Evolutionary conservation across 495 filamentous ascomycete genomes (phyloP), one percentile per base, ranked within the genome.

Genomic region (Aspergillus nidulans): DNA sequence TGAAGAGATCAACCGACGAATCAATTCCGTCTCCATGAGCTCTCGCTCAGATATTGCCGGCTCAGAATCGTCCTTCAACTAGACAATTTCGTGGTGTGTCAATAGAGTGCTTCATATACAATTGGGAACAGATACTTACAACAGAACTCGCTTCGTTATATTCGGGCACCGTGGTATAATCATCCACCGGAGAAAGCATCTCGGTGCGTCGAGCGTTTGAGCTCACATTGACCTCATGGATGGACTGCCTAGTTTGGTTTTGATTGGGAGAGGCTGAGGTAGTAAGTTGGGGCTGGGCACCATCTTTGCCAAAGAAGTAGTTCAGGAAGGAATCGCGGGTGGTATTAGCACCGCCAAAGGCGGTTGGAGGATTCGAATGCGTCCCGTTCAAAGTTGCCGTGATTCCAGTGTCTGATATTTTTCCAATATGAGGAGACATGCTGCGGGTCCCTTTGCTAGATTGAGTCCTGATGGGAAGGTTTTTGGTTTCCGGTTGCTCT

Each of bases 261-360:
- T 69, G 54, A 32, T 68, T 44, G 25, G 71, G 68, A 21, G 71
- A 53, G 1, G 63, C 49, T 20, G 69, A 58, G 20, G 68, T 66
- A 30, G 66, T 59, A 38, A 64, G 64, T 42, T 80, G 80, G 36
- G 63, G 64, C 43, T 80, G 80, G 38, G 79, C 62, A 3, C 89
- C 90, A 58, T 97, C 92, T 60, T 97, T 96, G 47, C 94, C 91
- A 63, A 98, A 98, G 75, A 98, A 98, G 67, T 97, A 98, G 68
- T 92, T 97, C 49, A 98, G 69, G 75, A 98, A 98, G 0, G 91
- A 92, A 72, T 97, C 95, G 38, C 85, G 84, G 0, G 77, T 67
- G 41, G 78, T 76, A 38, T 77, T 78, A 25, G 69, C 66, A 39
- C 79, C 74, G 24, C 78, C 79, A 56, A 85, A 85, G 52, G 77